phyloP scores from a whole-genome alignment of 2,329 filamentous ascomycete species.

The Fusarium xyrophilum region DNA sequence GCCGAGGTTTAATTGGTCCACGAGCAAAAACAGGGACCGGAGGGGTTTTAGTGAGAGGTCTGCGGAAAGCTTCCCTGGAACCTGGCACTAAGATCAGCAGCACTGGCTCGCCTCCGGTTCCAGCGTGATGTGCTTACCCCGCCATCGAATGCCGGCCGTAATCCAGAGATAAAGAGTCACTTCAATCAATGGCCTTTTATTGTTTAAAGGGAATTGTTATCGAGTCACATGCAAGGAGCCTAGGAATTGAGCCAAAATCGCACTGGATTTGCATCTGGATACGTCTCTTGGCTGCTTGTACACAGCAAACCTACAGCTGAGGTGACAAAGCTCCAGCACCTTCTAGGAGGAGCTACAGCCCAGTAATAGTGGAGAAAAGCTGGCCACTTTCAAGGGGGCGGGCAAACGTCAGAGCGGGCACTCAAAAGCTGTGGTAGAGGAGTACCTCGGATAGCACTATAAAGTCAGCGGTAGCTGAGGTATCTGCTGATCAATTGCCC shows the following conservation, averaged over 20 bases:
- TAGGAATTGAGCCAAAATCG: background rate
- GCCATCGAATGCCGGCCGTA: slow-evolving; percentile 29
- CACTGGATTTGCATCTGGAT: background rate
- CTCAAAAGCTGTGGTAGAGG: slow-evolving; percentile 5
- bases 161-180: background rate
- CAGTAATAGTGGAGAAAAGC: slow-evolving; percentile 33
- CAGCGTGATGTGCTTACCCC: slow-evolving; percentile 25
- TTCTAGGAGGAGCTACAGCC: slow-evolving; percentile 37
- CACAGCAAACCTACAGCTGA: slow-evolving; percentile 1
- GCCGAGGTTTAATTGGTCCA: slow-evolving; percentile 19
- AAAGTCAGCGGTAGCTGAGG: background rate
- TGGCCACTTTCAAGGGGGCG: slow-evolving; percentile 10
- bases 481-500: slow-evolving; percentile 35
- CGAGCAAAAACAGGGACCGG: slow-evolving; percentile 1
- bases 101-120: background rate
- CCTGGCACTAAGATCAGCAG: background rate
- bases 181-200: background rate
- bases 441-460: background rate
- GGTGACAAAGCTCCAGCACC: slow-evolving; percentile 33
- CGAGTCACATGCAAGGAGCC: background rate
- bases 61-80: slow-evolving; percentile 14
- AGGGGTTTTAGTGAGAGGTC: slow-evolving; percentile 9
- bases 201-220: background rate
- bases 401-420: slow-evolving; percentile 33
- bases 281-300: slow-evolving; percentile 11